phyloP scores from a whole-genome alignment of 2,329 filamentous ascomycete genomes.

The Alternaria atra region DNA sequence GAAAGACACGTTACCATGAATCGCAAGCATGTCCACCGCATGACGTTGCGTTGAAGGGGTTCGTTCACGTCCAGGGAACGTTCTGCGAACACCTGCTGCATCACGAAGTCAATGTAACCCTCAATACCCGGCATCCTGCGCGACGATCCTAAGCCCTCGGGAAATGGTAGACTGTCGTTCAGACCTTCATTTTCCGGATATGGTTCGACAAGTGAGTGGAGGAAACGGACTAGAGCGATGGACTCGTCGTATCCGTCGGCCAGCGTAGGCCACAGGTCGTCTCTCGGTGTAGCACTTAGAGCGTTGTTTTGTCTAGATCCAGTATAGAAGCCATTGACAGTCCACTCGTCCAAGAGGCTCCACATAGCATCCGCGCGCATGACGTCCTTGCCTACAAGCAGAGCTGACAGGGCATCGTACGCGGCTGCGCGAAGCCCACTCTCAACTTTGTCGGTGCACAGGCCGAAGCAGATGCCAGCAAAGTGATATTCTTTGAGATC shows the following conservation, averaged over 20 bases:
- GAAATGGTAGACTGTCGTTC: conserved; percentile 83
- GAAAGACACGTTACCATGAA: conserved; percentile 82
- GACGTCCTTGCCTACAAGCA: conserved; percentile 77
- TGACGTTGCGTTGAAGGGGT: conserved; percentile 72
- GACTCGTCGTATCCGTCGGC: conserved; percentile 84
- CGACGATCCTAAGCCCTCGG: conserved; percentile 80
- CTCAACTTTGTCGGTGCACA: conserved; percentile 80
- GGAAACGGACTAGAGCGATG: conserved; percentile 80
- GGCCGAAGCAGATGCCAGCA: conserved; percentile 76
- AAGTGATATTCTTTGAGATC: conserved; percentile 73
- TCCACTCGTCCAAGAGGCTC: conserved; percentile 81
- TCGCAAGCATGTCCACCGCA: conserved; percentile 82
- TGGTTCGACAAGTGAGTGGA: conserved; percentile 76
- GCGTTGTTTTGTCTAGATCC: conserved; percentile 42
- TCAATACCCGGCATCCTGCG: conserved; percentile 88
- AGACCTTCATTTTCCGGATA: conserved; percentile 68
- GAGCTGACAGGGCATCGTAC: conserved; percentile 77
- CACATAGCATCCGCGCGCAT: conserved; percentile 78
- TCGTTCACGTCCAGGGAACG: conserved; percentile 71
- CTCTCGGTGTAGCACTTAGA: conserved; percentile 33
- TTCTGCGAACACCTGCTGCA: conserved; percentile 78
- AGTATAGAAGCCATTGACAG: conserved; percentile 54
- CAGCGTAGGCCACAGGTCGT: conserved; percentile 73
- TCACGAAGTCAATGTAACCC: conserved; percentile 88
- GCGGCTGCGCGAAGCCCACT: conserved; percentile 82